Evolutionary conservation across 441 rosid species (phyloP).

Genomic region (Adansonia grandidieri): DNA sequence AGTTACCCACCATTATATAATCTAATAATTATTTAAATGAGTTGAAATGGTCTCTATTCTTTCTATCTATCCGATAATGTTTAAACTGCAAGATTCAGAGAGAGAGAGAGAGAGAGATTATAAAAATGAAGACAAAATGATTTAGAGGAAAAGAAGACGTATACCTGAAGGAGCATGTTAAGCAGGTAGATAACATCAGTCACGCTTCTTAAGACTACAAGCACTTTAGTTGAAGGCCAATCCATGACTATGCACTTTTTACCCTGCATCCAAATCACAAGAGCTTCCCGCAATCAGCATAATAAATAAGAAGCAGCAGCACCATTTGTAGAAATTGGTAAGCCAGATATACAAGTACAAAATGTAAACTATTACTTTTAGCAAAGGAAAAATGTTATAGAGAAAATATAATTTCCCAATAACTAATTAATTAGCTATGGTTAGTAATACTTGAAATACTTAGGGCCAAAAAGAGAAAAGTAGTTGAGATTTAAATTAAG

Average conservation of each 20-base stretch:
- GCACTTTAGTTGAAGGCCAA: constrained; percentile 48
- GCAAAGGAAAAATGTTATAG: background rate
- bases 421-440: constrained; percentile 10
- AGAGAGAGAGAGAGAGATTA: constrained; percentile 4
- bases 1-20: constrained; percentile 1
- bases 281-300: constrained; percentile 14
- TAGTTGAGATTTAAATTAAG: background rate
- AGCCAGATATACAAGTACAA: background rate
- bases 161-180: constrained; percentile 89
- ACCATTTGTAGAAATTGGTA: background rate
- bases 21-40: constrained; percentile 1
- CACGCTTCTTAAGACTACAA: constrained; percentile 58
- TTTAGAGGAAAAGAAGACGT: constrained; percentile 20
- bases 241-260: constrained; percentile 59
- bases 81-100: background rate
- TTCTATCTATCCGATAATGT: background rate
- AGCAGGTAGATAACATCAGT: constrained; percentile 68
- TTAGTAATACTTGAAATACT: background rate
- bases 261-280: constrained; percentile 47
- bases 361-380: background rate
- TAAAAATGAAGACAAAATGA: constrained; percentile 10
- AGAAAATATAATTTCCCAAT: background rate
- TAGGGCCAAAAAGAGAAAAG: background rate
- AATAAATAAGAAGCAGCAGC: background rate
- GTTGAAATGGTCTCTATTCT: background rate